Base-by-base conservation (phyloP, 352 stramenopile species). In the Pythium rishiriense region DNA sequence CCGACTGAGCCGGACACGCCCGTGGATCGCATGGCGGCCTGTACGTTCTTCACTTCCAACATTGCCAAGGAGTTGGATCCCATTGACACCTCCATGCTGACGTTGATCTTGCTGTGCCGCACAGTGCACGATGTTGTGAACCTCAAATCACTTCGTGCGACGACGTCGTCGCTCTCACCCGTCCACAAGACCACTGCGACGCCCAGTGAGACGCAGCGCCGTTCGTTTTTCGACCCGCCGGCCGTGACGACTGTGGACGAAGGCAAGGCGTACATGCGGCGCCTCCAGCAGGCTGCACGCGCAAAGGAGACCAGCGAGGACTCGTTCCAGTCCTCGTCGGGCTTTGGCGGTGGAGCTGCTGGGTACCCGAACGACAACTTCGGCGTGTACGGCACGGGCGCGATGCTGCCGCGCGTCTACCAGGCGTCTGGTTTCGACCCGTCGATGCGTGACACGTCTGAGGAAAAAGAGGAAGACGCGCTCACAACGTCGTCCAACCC, bases 341-440 rank as follows among this genome's bases (percentile, higher is more conserved):
- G 77, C 1, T 87, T 82, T 59, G 75, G 45, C 1, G 63, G 37
- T 17, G 31, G 5, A 10, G 31, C 5, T 10, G 31, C 42, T 2
- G 56, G 60, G 0, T 57, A 50, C 53, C 50, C 58, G n/a, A 83
- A 58, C 26, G 85, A 90, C 42, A 88, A 80, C 62, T 81, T 79
- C 65, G 78, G 83, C 11, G 88, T 93, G 48, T 93, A 88, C 56
- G 85, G 85, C 19, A 81, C 76, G 22, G 75, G 79, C 31, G 84
- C 77, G 42, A 75, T 92, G 68, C 74, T 86, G 25, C 85, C 83
- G 29, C 83, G 83, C 17, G 83, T 94, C 53, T 94, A 94, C 70
- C 85, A 94, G 71, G 85, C 85, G 24, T 90, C 85, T 28, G 83
- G 79, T n/a, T 94, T 91, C 47, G 83, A 94, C 33, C 85, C 81